Base-by-base conservation (phyloP, 2,329 filamentous ascomycete species). In the Huntiella omanensis region DNA sequence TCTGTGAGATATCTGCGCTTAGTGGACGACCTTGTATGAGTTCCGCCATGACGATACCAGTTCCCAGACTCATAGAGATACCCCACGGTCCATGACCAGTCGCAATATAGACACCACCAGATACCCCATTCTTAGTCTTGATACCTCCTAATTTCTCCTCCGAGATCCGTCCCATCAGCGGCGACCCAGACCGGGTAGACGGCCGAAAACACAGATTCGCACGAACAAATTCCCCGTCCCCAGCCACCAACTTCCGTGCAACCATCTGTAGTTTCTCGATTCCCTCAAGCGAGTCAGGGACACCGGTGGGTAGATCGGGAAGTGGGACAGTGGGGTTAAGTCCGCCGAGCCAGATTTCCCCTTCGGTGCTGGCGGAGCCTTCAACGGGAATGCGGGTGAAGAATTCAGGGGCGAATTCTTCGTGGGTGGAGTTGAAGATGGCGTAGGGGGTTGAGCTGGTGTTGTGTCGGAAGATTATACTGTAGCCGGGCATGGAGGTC, bases 41-140 rank as follows among this genome's bases (percentile, higher is more conserved):
- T 15, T 44, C 42, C 6, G 42, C 33, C 42, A 37, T 44, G 33
- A 44, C 33, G 19, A 44, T 37, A 19, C 42, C 33, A 7, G 42
- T 19, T 19, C 42, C 42, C 10, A 44, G 13, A 6, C 42, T 16
- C 33, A 44, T 44, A 22, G 33, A 70, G 19, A 80, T 80, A 0
- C 81, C 82, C 82, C 82, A 87, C 0, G 81, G 77, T 0, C 81
- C 82, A 63, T 87, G 82, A 0, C 83, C 82, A 3, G 77, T 67
- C 1, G 77, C 75, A 34, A 86, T 58, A 56, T 73, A 87, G 0
- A 88, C 76, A 3, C 81, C 80, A 2, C 78, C 75, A 1, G 65
- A 64, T 0, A 54, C 53, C 0, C 60, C 62, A 1, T 12, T 34
- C 17, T 28, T 10, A 10, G 35, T 39, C 10, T 33, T 45, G 36